Base-by-base conservation (phyloP, 2,329 filamentous ascomycete genomes). In the Phyllosticta citrichinensis region DNA sequence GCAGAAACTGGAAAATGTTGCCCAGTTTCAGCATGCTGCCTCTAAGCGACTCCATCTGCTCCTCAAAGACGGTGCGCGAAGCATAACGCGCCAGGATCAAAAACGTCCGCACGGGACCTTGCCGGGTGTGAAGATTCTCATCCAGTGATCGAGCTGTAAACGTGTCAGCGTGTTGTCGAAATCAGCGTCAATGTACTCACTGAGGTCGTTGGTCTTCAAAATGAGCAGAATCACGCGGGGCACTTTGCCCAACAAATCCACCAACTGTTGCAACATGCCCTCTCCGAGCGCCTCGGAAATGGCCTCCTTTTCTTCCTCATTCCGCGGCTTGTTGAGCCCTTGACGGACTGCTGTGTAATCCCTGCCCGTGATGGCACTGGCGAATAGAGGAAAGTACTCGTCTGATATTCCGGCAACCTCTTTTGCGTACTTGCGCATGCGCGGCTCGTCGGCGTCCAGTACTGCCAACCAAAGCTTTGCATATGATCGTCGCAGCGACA, bases 381-480 rank as follows among this genome's bases (percentile, higher is more conserved):
- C 94, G 72, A 99, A 99, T 20, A 99, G 82, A 1, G 91, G 91
- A 69, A 99, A 99, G 68, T 96, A 88, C 66, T 91, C 86, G 64
- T 96, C 91, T 5, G 81, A 87, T 63, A 99, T 87, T 12, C 91
- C 91, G 2, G 93, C 94, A 2, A 97, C 91, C 69, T 96, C 89
- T 66, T 87, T 83, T 1, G 93, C 88, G 72, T 96, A 96, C 68
- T 87, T 85, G 66, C 91, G 87, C 94, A 99, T 99, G 20, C 81
- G 80, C 2, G 81, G 75, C 75, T 96, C 87, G 69, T 99, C 90
- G 0, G 88, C 88, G 66, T 97, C 90, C 58, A 99, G 88, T 24
- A 99, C 90, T 5, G 94, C 92, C 11, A 99, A 85, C 94, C 94
- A 99, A 72, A 99, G 88, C 74, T 97, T 96, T 58, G 94, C 94